These are phyloP conservation scores for Coemansia sp. DNA, from an alignment of 192 early-diverging fungal genomes.

Conservation along the genomic window DNA sequence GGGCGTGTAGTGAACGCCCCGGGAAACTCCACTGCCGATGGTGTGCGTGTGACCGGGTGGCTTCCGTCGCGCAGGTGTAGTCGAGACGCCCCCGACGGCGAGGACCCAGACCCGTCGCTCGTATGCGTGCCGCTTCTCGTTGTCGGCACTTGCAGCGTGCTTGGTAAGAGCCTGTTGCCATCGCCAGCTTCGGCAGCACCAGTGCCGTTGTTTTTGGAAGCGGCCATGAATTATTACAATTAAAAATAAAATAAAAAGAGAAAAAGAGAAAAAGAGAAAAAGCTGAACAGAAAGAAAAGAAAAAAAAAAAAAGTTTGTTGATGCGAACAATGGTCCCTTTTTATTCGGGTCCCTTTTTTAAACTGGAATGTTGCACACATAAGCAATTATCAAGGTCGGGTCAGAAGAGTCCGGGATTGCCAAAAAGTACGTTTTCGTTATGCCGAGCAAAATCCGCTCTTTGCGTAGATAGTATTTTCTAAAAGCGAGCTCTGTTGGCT, in stretches of 20 bases:
- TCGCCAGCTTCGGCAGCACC: background rate
- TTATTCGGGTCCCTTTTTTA: too few relatives aligned
- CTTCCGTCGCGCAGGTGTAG: background rate
- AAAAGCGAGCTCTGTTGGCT: too few relatives aligned
- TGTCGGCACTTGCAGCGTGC: background rate
- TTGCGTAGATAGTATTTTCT: too few relatives aligned
- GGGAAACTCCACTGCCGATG: slow-evolving; percentile 42
- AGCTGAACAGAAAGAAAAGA: background rate
- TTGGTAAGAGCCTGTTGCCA: background rate
- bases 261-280: background rate
- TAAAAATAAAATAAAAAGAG: background rate
- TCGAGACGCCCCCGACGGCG: background rate
- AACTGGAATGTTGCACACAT: too few relatives aligned
- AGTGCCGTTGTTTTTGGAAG: background rate
- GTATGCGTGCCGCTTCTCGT: background rate
- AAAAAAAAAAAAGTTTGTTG: background rate
- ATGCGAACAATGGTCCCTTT: too few relatives aligned
- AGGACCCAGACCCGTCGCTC: background rate
- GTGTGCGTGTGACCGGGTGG: slow-evolving; percentile 21
- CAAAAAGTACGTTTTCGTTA: too few relatives aligned
- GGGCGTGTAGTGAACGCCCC: slow-evolving; percentile 49
- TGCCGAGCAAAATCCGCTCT: too few relatives aligned
- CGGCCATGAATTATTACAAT: background rate
- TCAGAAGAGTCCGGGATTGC: too few relatives aligned
- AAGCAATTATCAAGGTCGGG: too few relatives aligned